These are phyloP conservation scores for Monosporascus sp. DNA, from an alignment of 2,329 filamentous ascomycete species.

Conservation along the genomic window DNA sequence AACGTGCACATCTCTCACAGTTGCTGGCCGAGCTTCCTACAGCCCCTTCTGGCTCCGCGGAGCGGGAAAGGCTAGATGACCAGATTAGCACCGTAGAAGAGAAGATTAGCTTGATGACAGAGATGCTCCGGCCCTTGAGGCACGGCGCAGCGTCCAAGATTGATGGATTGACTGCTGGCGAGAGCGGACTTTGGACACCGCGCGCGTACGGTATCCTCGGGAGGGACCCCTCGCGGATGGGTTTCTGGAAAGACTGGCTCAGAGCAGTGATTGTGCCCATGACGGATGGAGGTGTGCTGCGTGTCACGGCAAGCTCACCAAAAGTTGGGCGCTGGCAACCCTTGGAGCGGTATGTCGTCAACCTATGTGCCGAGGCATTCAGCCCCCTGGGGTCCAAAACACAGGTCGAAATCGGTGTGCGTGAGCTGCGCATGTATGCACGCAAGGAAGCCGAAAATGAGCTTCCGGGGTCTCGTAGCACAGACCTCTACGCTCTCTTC, in stretches of 20 bases:
- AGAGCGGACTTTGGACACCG: slow-evolving; percentile 93
- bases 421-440: slow-evolving; percentile 86
- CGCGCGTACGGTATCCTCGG: slow-evolving; percentile 90
- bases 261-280: slow-evolving; percentile 91
- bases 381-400: slow-evolving; percentile 90
- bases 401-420: slow-evolving; percentile 85
- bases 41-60: slow-evolving; percentile 72
- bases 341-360: slow-evolving; percentile 92
- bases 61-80: slow-evolving; percentile 81
- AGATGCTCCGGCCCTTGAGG: slow-evolving; percentile 84
- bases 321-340: slow-evolving; percentile 93
- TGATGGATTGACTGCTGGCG: slow-evolving; percentile 88
- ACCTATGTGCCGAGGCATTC: slow-evolving; percentile 90
- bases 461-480: slow-evolving; percentile 83
- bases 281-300: slow-evolving; percentile 77
- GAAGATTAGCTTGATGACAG: slow-evolving; percentile 94
- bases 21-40: slow-evolving; percentile 78
- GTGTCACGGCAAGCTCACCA: slow-evolving; percentile 83
- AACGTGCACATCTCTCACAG: slow-evolving; percentile 85
- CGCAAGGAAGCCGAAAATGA: slow-evolving; percentile 91
- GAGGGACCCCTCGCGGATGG: slow-evolving; percentile 72
- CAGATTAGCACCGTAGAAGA: slow-evolving; percentile 95
- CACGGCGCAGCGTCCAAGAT: slow-evolving; percentile 97
- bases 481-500: slow-evolving; percentile 90
- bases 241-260: slow-evolving; percentile 99